Base-by-base conservation (phyloP, 768 basidiomycete genomes). In the Xerocomellus amylosporus region DNA sequence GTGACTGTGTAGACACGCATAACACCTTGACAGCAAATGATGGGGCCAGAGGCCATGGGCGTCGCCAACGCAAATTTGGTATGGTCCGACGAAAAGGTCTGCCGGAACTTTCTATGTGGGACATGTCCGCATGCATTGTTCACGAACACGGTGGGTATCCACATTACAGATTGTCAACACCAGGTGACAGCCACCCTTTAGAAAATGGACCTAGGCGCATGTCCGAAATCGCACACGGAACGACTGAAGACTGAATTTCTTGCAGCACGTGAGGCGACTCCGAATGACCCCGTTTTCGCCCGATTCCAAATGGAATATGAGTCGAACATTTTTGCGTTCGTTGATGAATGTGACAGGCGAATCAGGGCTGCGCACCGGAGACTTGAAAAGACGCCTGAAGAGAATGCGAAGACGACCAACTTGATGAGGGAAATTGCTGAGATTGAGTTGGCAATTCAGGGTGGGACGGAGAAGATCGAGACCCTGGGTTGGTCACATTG, bases 161-260 rank as follows among this genome's bases (percentile, higher is more conserved):
- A 39, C 26, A 46, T 36, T 46, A 22, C 34, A 24, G 8, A 41
- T 14, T 37, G 44, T 20, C 19, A 6, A 15, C 5, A 4, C 4
- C 19, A 7, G 42, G 52, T 63, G 50, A 61, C 50, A 46, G 42
- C 14, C 17, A 41, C 26, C 8, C 36, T 30, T 1, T 17, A 69
- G 96, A 98, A 97, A 96, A 99, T 98, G 96, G 97, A 99, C 73
- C 79, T 99, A 19, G 97, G 97, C 24, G 90, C 93, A 44, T 99
- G 97, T 71, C 93, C 97, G 5, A 95, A 96, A 70, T 90, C 93
- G 26, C 97, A 99, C 71, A 93, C 91, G 7, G 94, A 96, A 64
- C 85, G 93, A 48, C 79, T 98, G 61, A 94, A 95, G 73, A 88
- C 87, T 14, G 93, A 97, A 62, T 99, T 88, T 73, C 71, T 88